Conservation (phyloP, 2,329 filamentous ascomycete species). For the Pezicula carpinea region DNA sequence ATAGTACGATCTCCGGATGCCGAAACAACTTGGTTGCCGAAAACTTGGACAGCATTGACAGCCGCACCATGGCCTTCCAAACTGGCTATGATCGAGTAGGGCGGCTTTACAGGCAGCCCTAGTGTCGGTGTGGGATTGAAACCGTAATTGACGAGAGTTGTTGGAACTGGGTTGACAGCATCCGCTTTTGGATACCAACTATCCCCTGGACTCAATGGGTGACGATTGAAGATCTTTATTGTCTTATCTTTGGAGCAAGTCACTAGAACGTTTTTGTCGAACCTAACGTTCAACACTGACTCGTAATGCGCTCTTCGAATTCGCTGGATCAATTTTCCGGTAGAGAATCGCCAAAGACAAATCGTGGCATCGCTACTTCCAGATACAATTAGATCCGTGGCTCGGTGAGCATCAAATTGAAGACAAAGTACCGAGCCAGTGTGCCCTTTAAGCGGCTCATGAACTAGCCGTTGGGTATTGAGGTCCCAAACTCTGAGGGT, state of each 20-base stretch:
- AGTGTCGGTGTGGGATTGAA: conserved; percentile 41
- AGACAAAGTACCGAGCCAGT: conserved; percentile 85
- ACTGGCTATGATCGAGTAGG: conserved; percentile 73
- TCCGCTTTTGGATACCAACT: conserved; percentile 44
- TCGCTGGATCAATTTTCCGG: conserved; percentile 74
- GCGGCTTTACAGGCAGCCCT: conserved; percentile 49
- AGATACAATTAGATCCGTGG: conserved; percentile 90
- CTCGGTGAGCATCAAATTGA: conserved; percentile 84
- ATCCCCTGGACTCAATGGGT: conserved; percentile 57
- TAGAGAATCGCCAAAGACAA: conserved; percentile 91
- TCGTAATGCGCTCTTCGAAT: conserved; percentile 77
- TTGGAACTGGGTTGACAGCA: conserved; percentile 47
- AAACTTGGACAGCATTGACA: conserved; percentile 93
- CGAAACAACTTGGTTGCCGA: conserved; percentile 81
- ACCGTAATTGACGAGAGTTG: conserved; percentile 48
- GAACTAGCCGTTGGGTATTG: conserved; percentile 70
- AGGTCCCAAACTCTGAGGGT: conserved; percentile 89
- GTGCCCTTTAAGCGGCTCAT: conserved; percentile 72
- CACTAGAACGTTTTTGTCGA: conserved; percentile 85
- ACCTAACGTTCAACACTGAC: conserved; percentile 89
- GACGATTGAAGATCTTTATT: conserved; percentile 93
- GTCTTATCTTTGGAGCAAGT: conserved; percentile 97
- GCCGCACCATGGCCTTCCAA: conserved; percentile 84
- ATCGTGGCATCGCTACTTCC: conserved; percentile 90
- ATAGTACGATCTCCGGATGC: conserved; percentile 91